phyloP scores from a whole-genome alignment of 2,329 filamentous ascomycete species.

The Annulohypoxylon truncatum region DNA sequence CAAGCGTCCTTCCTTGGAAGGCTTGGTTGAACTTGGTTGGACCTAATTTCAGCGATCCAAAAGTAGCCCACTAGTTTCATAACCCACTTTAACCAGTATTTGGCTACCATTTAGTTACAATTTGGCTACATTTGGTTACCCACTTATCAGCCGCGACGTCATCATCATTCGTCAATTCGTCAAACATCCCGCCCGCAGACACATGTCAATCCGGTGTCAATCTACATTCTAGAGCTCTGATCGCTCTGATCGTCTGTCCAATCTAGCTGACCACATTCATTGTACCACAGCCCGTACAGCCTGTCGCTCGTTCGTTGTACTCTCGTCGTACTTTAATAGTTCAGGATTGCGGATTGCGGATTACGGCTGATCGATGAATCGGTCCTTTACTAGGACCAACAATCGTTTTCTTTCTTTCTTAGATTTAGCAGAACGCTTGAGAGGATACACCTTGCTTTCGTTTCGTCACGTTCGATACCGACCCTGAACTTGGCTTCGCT shows the following conservation, averaged over 20 bases:
- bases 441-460: slow-evolving; percentile 1
- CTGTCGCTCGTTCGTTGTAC: neutral
- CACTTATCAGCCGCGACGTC: slow-evolving; percentile 41
- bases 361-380: slow-evolving; percentile 22
- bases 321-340: slow-evolving; percentile 2
- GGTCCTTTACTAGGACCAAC: slow-evolving; percentile 24
- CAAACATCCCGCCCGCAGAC: slow-evolving; percentile 35
- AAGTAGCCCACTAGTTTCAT: slow-evolving; percentile 32
- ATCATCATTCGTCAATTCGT: slow-evolving; percentile 43
- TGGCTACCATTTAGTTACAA: neutral
- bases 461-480: neutral
- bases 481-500: neutral
- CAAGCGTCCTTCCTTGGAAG: slow-evolving; percentile 25
- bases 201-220: slow-evolving; percentile 40
- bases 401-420: slow-evolving; percentile 15
- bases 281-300: slow-evolving; percentile 8
- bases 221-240: slow-evolving; percentile 20
- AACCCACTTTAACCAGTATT: slow-evolving; percentile 28
- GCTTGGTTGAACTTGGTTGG: slow-evolving; percentile 24
- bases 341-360: slow-evolving; percentile 6
- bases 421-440: slow-evolving; percentile 4
- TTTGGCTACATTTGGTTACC: slow-evolving; percentile 12
- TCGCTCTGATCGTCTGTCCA: slow-evolving; percentile 20
- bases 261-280: slow-evolving; percentile 19
- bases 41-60: slow-evolving; percentile 29